Evolutionary conservation across 768 basidiomycete species (phyloP).

Genomic region (Postia placenta): DNA sequence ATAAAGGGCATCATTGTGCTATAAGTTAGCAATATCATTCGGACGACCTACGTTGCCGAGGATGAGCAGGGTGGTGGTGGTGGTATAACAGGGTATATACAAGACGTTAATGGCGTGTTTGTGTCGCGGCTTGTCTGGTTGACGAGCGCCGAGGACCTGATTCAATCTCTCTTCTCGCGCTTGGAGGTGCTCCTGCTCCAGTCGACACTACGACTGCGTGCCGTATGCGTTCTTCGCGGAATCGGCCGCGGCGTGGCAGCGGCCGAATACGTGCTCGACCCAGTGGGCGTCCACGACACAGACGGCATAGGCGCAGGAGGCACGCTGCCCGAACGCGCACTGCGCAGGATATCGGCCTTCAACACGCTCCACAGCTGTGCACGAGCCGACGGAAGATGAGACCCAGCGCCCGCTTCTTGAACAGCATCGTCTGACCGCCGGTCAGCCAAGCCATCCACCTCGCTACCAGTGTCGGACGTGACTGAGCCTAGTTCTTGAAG

Average conservation of each 20-base stretch:
- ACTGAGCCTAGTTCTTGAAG: background rate
- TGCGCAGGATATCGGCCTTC: constrained; percentile 3
- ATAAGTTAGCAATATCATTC: too few relatives aligned
- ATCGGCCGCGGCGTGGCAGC: constrained; percentile 15
- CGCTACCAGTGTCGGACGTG: background rate
- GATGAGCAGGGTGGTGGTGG: too few relatives aligned
- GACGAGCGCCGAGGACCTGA: background rate
- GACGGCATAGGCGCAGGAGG: constrained; percentile 14
- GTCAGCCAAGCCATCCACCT: background rate
- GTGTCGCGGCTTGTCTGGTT: too few relatives aligned
- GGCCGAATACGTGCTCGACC: background rate
- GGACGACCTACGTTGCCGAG: too few relatives aligned
- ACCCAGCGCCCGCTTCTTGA: background rate
- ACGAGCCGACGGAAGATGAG: constrained; percentile 4
- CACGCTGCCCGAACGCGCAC: constrained; percentile 18
- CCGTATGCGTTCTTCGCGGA: background rate
- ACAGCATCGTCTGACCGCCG: background rate
- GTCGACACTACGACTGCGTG: constrained; percentile 5
- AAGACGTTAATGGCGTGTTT: too few relatives aligned
- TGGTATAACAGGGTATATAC: background rate
- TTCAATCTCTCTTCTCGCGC: background rate
- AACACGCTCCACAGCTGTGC: constrained; percentile 5
- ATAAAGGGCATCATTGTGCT: too few relatives aligned
- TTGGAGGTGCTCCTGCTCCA: too few relatives aligned
- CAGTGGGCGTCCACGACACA: constrained; percentile 9